phyloP scores from a whole-genome alignment of 345 rosid genomes.

The Rhodomyrtus tomentosa region DNA sequence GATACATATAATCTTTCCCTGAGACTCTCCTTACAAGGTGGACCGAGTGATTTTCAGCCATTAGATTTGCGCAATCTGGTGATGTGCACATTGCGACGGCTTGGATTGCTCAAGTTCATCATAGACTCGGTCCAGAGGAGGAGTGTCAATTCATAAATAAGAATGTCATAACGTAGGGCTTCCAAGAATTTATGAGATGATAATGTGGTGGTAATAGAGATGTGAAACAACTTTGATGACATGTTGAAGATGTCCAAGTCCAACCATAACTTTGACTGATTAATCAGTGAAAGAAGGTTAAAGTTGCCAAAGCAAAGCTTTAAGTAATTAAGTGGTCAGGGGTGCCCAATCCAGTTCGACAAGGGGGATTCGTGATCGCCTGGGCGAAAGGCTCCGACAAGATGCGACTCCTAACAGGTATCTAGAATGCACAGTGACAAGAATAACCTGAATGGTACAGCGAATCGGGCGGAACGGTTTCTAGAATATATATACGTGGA shows the following conservation, averaged over 20 bases:
- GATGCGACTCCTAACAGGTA: not conserved
- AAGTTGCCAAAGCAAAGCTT: not conserved
- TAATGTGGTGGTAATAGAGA: no score
- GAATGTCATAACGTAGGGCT: not conserved
- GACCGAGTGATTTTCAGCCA: not conserved
- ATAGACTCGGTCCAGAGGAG: not conserved
- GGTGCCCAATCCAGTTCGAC: not conserved
- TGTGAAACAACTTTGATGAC: not conserved
- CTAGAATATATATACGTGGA: not conserved
- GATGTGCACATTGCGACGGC: not conserved
- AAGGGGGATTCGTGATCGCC: not conserved
- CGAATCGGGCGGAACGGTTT: not conserved
- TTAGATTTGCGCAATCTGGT: not conserved
- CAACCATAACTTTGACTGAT: not conserved
- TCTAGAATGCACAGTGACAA: not conserved
- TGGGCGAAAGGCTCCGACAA: not conserved
- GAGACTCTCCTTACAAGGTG: not conserved
- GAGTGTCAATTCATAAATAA: not conserved
- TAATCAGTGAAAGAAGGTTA: not conserved
- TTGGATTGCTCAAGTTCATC: not conserved
- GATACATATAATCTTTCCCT: not conserved
- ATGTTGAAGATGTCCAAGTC: not conserved
- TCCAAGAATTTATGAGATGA: not conserved
- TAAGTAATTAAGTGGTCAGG: not conserved
- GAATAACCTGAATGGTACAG: not conserved